Percentiles rank a stretch among this genome's conserved stretches.
These are phyloP conservation scores for Allium cepa DNA, from an alignment of 106 monocot species.

Conservation along the genomic window DNA sequence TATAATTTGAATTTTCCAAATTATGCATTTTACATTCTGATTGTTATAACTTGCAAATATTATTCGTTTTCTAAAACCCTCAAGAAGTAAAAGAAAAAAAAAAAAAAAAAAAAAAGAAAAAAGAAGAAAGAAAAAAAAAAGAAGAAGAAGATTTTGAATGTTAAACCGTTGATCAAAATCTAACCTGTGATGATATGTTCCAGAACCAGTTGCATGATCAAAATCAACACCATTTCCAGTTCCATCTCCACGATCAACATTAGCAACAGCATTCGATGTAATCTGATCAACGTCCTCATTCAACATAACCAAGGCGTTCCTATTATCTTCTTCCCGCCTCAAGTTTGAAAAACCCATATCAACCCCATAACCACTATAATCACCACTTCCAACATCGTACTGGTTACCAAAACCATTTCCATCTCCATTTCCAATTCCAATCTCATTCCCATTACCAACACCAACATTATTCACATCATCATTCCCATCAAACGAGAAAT, in stretches of 20 bases:
- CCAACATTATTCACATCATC: background rate
- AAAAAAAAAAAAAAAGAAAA: background rate
- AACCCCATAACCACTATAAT: background rate
- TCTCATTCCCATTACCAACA: too few species aligned
- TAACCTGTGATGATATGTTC: conserved; percentile 9
- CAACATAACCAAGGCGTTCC: background rate
- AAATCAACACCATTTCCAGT: too few species aligned
- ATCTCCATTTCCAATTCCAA: background rate
- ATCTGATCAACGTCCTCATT: conserved; percentile 9
- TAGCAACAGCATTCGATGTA: background rate
- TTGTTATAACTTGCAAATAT: background rate
- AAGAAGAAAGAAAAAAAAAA: too few species aligned
- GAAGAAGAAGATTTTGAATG: background rate
- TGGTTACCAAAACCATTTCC: background rate
- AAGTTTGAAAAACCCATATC: background rate
- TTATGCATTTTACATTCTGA: too few species aligned
- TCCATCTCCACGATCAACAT: background rate
- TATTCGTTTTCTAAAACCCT: background rate
- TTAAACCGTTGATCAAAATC: background rate
- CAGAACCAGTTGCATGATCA: background rate
- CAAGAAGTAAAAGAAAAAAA: background rate
- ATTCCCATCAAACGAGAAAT: background rate
- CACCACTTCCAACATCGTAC: background rate
- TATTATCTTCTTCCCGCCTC: background rate
- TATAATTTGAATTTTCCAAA: too few species aligned